These are phyloP conservation scores for Ogataea glucozyma DNA, from an alignment of 805 yeast genomes.

Conservation along the genomic window DNA sequence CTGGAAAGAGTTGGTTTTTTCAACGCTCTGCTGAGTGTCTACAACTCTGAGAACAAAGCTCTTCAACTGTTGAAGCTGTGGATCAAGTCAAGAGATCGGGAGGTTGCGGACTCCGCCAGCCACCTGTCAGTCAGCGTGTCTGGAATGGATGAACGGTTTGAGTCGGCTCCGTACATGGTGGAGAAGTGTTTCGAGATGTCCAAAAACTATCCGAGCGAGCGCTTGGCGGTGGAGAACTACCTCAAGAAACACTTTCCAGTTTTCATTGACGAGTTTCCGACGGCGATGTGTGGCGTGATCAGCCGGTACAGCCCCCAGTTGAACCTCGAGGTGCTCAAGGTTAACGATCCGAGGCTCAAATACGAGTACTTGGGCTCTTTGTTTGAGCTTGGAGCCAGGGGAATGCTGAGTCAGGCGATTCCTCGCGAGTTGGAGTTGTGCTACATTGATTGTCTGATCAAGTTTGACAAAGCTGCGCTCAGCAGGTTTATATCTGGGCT, in stretches of 20 bases:
- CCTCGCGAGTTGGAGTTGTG: constrained; percentile 18
- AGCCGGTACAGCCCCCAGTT: constrained; percentile 39
- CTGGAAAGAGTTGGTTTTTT: constrained; percentile 57
- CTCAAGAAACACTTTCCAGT: constrained; percentile 33
- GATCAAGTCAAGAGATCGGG: constrained; percentile 31
- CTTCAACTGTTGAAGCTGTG: constrained; percentile 57
- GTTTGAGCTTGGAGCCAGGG: constrained; percentile 26
- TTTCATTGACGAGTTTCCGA: constrained; percentile 34
- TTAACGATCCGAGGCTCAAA: constrained; percentile 29
- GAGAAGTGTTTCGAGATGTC: constrained; percentile 27
- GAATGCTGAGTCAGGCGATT: constrained; percentile 11
- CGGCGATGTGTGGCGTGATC: constrained; percentile 40
- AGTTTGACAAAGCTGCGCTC: constrained; percentile 21
- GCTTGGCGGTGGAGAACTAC: constrained; percentile 28
- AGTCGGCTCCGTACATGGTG: constrained; percentile 32
- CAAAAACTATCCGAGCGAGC: constrained; percentile 16
- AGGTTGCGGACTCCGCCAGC: constrained; percentile 4
- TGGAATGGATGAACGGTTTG: constrained; percentile 29
- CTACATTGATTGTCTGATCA: constrained; percentile 33
- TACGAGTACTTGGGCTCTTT: constrained; percentile 38
- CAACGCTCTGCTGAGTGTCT: constrained; percentile 59
- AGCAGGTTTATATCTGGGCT: constrained; percentile 23
- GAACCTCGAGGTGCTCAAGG: constrained; percentile 39
- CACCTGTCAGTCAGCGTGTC: constrained; percentile 1
- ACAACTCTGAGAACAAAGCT: constrained; percentile 51